Evolutionary conservation across 2,329 filamentous ascomycete species (phyloP), one percentile per base, ranked within the genome.

Genomic region (Colletotrichum eleusines): DNA sequence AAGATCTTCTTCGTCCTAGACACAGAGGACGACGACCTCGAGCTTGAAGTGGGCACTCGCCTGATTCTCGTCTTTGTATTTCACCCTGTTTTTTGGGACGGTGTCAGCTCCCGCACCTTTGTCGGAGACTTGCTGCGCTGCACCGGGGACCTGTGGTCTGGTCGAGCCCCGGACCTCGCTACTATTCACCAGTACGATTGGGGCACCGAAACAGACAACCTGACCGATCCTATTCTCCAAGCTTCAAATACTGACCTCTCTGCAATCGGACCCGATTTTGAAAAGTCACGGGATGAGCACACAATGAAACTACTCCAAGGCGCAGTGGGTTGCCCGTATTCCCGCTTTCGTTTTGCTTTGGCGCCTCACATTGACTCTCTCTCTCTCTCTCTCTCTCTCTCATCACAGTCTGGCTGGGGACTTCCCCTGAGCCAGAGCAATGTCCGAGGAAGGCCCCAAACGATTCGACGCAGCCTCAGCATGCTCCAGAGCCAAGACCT

Each of bases 41-140:
- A 51, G 16, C 26, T 53, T 2, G 16, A 14, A 5, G 18, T 53
- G 16, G 50, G 50, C 9, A 7, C 50, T 20, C 7, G 16, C 16
- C 11, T 53, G 28, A 5, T 33, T 0, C 26, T 53, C 7, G 28
- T 33, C 50, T 53, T 53, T 20, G 28, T 9, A 20, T 53, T 53
- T 28, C 50, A 33, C 40, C 55, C 38, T 18, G 11, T 58, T 16
- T 38, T 42, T 14, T 58, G 38, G 55, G 55, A 58, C 26, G 18
- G 38, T 38, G 26, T 58, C 14, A 58, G 55, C 38, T 20, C 55
- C 16, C 55, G 26, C 8, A 26, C 18, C 8, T 58, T 58, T 20
- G 55, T 58, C 0, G 55, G 55, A 23, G 55, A 58, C 38, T 20
- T 58, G 23, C 55, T 58, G 55, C 55, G 55, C 35, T 42, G 18